Evolutionary conservation across 106 monocot species (phyloP).

Genomic region (Ottelia alismoides): DNA sequence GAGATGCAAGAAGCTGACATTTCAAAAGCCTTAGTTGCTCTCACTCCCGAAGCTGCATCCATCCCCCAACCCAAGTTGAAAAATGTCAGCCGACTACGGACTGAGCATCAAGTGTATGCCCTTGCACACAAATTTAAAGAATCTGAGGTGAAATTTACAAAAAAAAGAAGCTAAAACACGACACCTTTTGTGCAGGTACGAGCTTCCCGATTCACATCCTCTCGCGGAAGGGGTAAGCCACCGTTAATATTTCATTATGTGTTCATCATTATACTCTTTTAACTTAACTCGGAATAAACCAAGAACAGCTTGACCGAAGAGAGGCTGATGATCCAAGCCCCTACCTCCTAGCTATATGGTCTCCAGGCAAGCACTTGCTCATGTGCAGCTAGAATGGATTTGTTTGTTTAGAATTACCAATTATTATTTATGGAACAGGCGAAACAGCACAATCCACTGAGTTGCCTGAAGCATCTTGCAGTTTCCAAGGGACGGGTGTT

Average conservation of each 20-base stretch:
- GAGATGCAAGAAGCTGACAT: no score
- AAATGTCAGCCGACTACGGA: constrained; percentile 41
- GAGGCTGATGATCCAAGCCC: constrained; percentile 34
- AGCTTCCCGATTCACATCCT: no score
- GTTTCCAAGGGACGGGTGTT: constrained; percentile 12
- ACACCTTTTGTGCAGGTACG: no score
- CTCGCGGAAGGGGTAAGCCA: no score
- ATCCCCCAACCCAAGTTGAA: constrained; percentile 54
- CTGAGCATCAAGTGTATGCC: constrained; percentile 56
- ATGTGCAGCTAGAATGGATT: constrained; percentile 20
- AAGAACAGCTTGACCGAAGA: constrained; percentile 30
- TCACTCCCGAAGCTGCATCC: constrained; percentile 34
- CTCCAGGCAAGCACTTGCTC: no score
- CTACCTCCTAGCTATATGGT: no score
- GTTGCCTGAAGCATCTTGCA: no score
- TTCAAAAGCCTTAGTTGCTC: constrained; percentile 37
- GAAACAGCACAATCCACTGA: no score
- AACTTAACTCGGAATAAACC: no score
- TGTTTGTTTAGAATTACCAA: not conserved
- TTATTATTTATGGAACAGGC: constrained; percentile 17
- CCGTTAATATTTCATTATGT: no score
- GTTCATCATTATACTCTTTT: no score
- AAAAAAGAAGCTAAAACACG: no score
- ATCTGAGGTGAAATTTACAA: not conserved
- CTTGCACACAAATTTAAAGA: not conserved